Evolutionary conservation across 1,284 basidiomycete species (phyloP), one percentile per base, ranked within the genome.

Genomic region (Puccinia triticina): DNA sequence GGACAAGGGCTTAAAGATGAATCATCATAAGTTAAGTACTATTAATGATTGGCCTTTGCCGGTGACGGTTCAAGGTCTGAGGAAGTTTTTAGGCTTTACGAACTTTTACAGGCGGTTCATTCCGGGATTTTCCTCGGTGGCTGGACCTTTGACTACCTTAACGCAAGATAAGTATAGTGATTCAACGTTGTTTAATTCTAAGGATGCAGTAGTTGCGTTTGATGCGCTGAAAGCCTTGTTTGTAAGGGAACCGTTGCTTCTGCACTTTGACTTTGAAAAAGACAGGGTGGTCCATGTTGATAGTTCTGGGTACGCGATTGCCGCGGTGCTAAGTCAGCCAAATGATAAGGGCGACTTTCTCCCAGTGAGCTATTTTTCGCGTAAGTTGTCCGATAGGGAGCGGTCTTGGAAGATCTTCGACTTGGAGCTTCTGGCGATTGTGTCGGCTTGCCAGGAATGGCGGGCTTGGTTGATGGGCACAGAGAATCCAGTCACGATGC

Each of bases 261-360:
- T 8, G 11, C 69, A 73, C 46, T 43, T 73, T 46, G 11, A 43
- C 23, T 73, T 73, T 48, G 46, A 14, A 3, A 4, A 46, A n/a
- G 3, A 3, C 3, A 43, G 69, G 7, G 69, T 73, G 21, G n/a
- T 73, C 14, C 69, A 73, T 37, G 69, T 73, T 2, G 40, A 73
- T n/a, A 73, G 50, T n/a, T 84, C 82, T 2, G 78, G 77, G 40
- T 83, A 72, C 57, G 82, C 84, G 2, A 26, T 83, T 18, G 40
- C 84, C 2, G 83, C 55, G 0, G 82, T 84, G 2, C 29, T 84
- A 1, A 48, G 53, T 32, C 83, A 84, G 55, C 80, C 80, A 5
- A 64, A 69, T 50, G 48, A 67, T 57, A 5, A 5, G 8, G 55
- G 55, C 5, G 21, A 57, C 5, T 57, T 57, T 4, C 40, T 7